Percentiles rank a stretch among this genome's conserved stretches.
Conservation (phyloP, 2,329 filamentous ascomycete species). For the Uncinocarpus reesii region DNA sequence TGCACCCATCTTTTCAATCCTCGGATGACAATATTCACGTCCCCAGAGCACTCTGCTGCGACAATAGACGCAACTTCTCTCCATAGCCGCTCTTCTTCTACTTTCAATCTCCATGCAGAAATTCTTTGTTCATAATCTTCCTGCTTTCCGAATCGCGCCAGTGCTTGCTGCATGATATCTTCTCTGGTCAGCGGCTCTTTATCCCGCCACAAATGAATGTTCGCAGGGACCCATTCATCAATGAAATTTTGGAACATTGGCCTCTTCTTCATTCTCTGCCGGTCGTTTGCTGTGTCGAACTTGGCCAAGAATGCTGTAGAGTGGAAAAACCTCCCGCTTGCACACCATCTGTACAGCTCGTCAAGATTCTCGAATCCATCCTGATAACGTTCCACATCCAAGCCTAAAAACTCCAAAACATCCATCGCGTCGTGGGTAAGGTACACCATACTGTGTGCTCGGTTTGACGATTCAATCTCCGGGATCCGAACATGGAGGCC, state of each 20-base stretch:
- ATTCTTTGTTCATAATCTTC: conserved; percentile 6
- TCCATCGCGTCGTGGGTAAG: conserved; percentile 3
- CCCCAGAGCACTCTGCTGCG: background rate
- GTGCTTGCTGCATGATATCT: background rate
- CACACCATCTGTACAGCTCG: conserved; percentile 7
- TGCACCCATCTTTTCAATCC: conserved; percentile 9
- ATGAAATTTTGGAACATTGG: conserved; percentile 8
- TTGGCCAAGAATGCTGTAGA: background rate
- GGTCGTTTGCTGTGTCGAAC: conserved; percentile 1
- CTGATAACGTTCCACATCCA: conserved; percentile 5
- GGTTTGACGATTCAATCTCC: conserved; percentile 6
- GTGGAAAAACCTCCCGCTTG: conserved; percentile 4
- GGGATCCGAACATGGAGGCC: conserved; percentile 5
- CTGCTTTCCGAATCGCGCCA: conserved; percentile 3
- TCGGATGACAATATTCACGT: conserved; percentile 1
- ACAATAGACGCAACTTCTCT: conserved; percentile 1
- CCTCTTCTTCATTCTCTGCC: conserved; percentile 7
- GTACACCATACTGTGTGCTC: conserved; percentile 4
- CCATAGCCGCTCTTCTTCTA: conserved; percentile 3
- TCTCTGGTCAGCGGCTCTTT: background rate
- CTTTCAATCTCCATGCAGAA: background rate
- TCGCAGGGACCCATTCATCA: conserved; percentile 1
- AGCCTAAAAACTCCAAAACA: conserved; percentile 2
- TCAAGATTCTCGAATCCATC: conserved; percentile 4
- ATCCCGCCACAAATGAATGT: conserved; percentile 2